Conservation (phyloP, 345 rosid species). For the Mercurialis annua region DNA sequence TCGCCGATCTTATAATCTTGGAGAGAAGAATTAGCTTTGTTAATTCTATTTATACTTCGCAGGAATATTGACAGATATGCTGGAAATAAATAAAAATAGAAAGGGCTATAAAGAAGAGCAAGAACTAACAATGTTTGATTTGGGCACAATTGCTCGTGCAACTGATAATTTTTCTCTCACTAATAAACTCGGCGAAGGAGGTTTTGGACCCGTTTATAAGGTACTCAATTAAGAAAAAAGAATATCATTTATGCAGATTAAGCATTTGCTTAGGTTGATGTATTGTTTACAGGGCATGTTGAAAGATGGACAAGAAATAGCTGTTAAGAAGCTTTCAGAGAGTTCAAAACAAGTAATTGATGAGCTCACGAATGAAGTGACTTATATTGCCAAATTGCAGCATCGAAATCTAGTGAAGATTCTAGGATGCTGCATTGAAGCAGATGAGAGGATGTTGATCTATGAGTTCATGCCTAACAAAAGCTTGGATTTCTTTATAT, state of each 20-base stretch:
- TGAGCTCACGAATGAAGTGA: constrained; percentile 29
- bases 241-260: background rate
- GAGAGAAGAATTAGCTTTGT: too few species aligned
- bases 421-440: constrained; percentile 16
- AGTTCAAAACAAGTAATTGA: constrained; percentile 26
- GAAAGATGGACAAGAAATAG: constrained; percentile 26
- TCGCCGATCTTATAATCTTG: background rate
- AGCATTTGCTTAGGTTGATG: background rate
- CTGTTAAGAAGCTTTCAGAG: constrained; percentile 29
- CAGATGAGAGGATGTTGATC: background rate
- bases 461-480: constrained; percentile 4
- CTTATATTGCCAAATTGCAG: constrained; percentile 28
- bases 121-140: background rate
- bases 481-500: too few species aligned
- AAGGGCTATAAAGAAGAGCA: background rate
- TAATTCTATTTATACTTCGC: background rate
- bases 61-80: background rate
- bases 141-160: constrained; percentile 8
- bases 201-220: constrained; percentile 30
- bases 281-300: constrained; percentile 25
- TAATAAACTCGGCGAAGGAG: constrained; percentile 32
- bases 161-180: constrained; percentile 11
- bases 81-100: background rate
- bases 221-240: background rate
- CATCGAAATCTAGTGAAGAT: constrained; percentile 33